These are phyloP conservation scores for Cyclotella atomus DNA, from an alignment of 108 stramenopile genomes.

Conservation along the genomic window DNA sequence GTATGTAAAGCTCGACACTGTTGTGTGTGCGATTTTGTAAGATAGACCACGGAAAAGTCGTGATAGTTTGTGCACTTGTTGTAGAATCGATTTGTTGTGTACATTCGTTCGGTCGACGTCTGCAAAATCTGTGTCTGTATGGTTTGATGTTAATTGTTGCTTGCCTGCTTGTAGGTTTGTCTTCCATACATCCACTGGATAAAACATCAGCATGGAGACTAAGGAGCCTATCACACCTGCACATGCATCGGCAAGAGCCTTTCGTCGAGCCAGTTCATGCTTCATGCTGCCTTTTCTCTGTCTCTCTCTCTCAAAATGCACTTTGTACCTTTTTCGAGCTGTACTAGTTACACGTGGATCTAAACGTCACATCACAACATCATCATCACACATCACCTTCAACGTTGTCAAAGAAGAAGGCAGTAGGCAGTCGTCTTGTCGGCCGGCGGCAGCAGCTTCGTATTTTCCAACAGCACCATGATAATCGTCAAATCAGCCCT, in stretches of 20 bases:
- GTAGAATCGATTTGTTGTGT: not conserved
- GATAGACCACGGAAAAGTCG: constrained; percentile 68
- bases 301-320: not conserved
- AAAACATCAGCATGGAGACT: constrained; percentile 85
- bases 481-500: constrained; percentile 1
- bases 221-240: constrained; percentile 84
- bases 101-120: too few species aligned
- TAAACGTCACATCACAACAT: not conserved
- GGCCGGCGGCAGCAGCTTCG: too few species aligned
- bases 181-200: constrained; percentile 90
- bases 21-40: constrained; percentile 80
- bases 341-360: too few species aligned
- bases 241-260: constrained; percentile 84
- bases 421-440: too few species aligned
- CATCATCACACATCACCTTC: not conserved
- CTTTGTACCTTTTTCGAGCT: too few species aligned
- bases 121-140: too few species aligned
- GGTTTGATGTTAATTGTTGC: too few species aligned
- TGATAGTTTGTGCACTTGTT: constrained; percentile 20
- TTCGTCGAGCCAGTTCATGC: constrained; percentile 13
- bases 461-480: not conserved
- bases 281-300: not conserved
- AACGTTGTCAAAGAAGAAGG: not conserved
- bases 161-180: constrained; percentile 71
- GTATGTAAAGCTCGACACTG: constrained; percentile 86